Percentiles rank a stretch among this genome's conserved stretches.
These are phyloP conservation scores for Chrysanthemum lavandulifolium DNA, from an alignment of 129 eudicot genomes.

Conservation along the genomic window DNA sequence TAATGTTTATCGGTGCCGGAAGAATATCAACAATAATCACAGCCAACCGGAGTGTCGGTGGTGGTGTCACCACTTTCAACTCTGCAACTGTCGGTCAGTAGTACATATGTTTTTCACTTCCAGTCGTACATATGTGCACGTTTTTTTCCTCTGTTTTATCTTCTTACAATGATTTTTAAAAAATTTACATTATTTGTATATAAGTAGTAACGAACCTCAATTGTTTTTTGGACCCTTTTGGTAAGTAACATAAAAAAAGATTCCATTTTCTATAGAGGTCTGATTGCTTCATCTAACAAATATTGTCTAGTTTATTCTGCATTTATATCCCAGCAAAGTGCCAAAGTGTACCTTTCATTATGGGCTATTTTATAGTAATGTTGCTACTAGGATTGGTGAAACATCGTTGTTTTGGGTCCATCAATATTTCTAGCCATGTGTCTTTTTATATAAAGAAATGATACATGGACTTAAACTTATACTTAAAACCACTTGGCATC, in stretches of 20 bases:
- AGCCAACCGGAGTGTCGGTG: slow-evolving; percentile 55
- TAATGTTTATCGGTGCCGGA: slow-evolving; percentile 81
- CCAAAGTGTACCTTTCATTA: neutral
- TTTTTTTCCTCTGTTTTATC: neutral
- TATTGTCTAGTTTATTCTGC: neutral
- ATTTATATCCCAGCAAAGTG: neutral
- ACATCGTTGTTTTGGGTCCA: slow-evolving; percentile 6
- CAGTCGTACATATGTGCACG: neutral
- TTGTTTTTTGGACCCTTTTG: too few relatives aligned
- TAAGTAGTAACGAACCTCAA: too few relatives aligned
- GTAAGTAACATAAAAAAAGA: neutral
- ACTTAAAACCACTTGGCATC: too few relatives aligned
- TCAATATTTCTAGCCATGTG: neutral
- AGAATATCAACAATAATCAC: slow-evolving; percentile 60
- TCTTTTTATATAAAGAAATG: neutral
- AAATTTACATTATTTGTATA: too few relatives aligned
- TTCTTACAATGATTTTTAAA: neutral
- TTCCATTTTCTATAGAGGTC: neutral
- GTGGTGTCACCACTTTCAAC: slow-evolving; percentile 76
- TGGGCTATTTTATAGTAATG: neutral
- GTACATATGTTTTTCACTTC: neutral
- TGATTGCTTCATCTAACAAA: neutral
- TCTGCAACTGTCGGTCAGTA: slow-evolving; percentile 86
- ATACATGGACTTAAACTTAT: too few relatives aligned
- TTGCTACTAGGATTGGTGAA: neutral